Base-by-base conservation (phyloP, 2,329 filamentous ascomycete species). In the Fusarium sulawesiense region DNA sequence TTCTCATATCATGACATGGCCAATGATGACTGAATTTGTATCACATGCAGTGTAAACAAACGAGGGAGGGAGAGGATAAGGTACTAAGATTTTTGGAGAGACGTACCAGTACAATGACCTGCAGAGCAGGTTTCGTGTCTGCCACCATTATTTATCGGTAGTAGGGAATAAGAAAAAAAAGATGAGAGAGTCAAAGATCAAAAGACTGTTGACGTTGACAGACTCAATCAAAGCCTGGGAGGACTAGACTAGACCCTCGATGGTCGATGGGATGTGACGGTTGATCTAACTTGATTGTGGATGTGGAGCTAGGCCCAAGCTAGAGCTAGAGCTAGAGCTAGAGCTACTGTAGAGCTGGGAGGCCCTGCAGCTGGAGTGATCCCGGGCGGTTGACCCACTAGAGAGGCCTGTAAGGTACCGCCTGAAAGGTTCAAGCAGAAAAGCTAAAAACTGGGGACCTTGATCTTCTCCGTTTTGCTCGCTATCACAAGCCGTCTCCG, bases 81-180 rank as follows among this genome's bases (percentile, higher is more conserved):
- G 11, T 44, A n/a, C 12, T 12, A 40, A 27, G 6, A 11, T 4
- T 27, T 25, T 51, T 51, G 16, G 13, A 4, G 34, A 6, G 6
- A 86, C 90, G 83, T 83, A 93, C 91, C 83, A 93, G 80, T 63
- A 93, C 85, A 81, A 93, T 92, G 48, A 93, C 89, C 80, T 93
- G 91, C 80, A 93, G 81, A 42, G 88, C 87, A 78, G 88, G 85
- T 60, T 77, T 68, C 53, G 70, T 61, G 47, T 73, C 74, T 49
- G 67, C 70, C 75, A 73, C 75, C 61, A 73, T 76, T 50, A 51
- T 50, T 57, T 55, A 21, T 30, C 7, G 30, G 25, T 44, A 50
- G 53, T 34, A 47, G 25, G 30, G n/a, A 54, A 49, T 13, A 60
- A 29, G 29, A 14, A 32, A 29, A 21, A 53, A n/a, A 42, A 60